Base-by-base conservation (phyloP, 2,329 filamentous ascomycete species). In the Fusarium verrucosum region DNA sequence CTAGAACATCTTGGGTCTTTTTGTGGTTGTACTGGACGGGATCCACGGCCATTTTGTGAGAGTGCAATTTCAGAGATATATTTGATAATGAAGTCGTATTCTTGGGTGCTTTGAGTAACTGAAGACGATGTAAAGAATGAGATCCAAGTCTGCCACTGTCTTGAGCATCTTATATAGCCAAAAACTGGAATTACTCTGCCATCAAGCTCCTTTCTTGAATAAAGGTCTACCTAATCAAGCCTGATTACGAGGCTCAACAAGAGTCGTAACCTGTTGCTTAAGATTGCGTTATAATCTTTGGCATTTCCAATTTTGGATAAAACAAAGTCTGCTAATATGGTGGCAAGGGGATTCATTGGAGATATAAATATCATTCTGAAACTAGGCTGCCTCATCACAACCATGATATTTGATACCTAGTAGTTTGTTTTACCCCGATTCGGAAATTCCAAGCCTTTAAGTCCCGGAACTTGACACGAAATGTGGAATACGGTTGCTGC, bases 21-120 rank as follows among this genome's bases (percentile, higher is more conserved):
- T 55, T 51, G 13, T 55, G 10, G 16, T 14, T 30, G 16, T 28
- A 4, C 23, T 52, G 51, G 13, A 36, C n/a, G 16, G 51, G 51
- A 23, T 55, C 46, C 10, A 51, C 3, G 14, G 45, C 36, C 51
- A 55, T 55, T 14, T 13, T 26, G 22, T 8, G 9, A 23, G 13
- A 2, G 16, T 5, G 16, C 5, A 14, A 11, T 14, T 4, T 0
- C 26, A 4, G 9, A 35, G 17, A 6, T 28, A 4, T 38, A 10
- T 28, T 4, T 23, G 10, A 22, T 33, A 13, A 23, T 6, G 17
- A 4, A 10, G 6, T 37, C 4, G 17, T 20, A 5, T 4, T 13
- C 20, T 51, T 3, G 6, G 6, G 4, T 19, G 5, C 3, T 13
- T 22, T 22, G 7, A 38, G 16, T 4, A n/a, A 10, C 2, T 26